Conservation (phyloP, 2,329 filamentous ascomycete species). For the Corinectria fuckeliana region DNA sequence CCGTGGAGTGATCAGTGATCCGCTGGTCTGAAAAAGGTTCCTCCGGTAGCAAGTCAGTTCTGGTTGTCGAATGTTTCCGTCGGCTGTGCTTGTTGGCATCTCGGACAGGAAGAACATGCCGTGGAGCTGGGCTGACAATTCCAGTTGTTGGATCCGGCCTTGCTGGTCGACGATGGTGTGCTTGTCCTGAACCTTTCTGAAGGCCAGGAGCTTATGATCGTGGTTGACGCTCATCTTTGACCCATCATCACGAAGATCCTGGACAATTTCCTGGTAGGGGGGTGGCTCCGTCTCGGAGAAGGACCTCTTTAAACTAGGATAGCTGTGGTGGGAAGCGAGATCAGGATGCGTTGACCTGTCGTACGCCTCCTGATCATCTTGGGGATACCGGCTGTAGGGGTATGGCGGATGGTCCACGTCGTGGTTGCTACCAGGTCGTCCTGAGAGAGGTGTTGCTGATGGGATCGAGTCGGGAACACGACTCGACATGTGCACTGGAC, state of each 20-base stretch:
- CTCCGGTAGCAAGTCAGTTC: constrained; percentile 95
- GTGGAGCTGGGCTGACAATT: constrained; percentile 75
- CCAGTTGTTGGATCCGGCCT: constrained; percentile 66
- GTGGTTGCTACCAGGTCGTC: constrained; percentile 58
- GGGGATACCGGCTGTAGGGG: constrained; percentile 60
- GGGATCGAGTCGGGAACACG: constrained; percentile 58
- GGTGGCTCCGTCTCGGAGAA: constrained; percentile 63
- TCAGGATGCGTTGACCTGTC: constrained; percentile 58
- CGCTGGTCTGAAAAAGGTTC: constrained; percentile 95
- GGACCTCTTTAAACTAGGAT: constrained; percentile 62
- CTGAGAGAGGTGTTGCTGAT: constrained; percentile 55
- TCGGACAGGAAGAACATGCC: constrained; percentile 91
- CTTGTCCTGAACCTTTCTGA: constrained; percentile 64
- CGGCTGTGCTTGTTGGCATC: constrained; percentile 68
- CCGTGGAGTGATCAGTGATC: constrained; percentile 81
- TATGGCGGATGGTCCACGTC: constrained; percentile 59
- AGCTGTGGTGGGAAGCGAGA: constrained; percentile 58
- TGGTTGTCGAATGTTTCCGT: constrained; percentile 67
- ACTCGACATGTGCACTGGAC: constrained; percentile 59
- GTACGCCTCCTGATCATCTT: constrained; percentile 61
- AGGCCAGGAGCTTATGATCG: constrained; percentile 66
- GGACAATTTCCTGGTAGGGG: constrained; percentile 66
- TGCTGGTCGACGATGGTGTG: constrained; percentile 66
- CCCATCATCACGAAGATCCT: constrained; percentile 64
- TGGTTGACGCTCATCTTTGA: constrained; percentile 64